Evolutionary conservation across 208 protist genomes (phyloP).

Genomic region (Dictyostelium gargantuum): DNA sequence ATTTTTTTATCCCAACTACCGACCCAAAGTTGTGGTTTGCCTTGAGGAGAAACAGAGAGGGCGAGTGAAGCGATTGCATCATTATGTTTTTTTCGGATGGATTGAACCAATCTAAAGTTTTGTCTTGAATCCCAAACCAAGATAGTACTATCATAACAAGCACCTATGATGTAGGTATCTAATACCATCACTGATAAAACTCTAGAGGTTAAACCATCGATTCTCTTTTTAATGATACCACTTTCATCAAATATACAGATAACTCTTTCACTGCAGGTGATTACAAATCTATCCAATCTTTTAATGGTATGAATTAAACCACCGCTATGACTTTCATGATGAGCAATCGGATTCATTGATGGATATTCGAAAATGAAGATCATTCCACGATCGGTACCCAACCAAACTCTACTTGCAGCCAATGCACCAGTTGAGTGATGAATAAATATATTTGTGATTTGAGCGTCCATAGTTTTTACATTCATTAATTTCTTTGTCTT

Average conservation of each 20-base stretch:
- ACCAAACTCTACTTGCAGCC: background rate
- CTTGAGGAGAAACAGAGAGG: too few relatives aligned
- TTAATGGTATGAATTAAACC: constrained; percentile 26
- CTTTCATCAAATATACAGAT: constrained; percentile 24
- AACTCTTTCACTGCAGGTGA: background rate
- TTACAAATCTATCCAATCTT: background rate
- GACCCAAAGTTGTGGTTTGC: background rate
- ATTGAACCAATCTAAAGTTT: background rate
- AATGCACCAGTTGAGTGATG: background rate
- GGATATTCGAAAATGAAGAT: constrained; percentile 19
- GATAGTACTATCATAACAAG: constrained; percentile 9
- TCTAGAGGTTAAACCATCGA: background rate
- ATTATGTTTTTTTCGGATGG: background rate
- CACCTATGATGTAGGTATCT: background rate
- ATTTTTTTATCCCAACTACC: constrained; percentile 29
- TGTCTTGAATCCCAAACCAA: constrained; percentile 19
- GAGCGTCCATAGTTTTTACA: background rate
- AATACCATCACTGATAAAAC: background rate
- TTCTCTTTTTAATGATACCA: background rate
- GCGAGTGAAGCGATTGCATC: background rate
- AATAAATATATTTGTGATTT: constrained; percentile 12
- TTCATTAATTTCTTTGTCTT: constrained; percentile 35
- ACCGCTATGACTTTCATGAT: background rate
- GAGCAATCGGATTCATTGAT: background rate
- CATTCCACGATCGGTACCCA: constrained; percentile 40